Conservation (phyloP, 2,329 filamentous ascomycete species). For the Xylariomycetidae sp. region DNA sequence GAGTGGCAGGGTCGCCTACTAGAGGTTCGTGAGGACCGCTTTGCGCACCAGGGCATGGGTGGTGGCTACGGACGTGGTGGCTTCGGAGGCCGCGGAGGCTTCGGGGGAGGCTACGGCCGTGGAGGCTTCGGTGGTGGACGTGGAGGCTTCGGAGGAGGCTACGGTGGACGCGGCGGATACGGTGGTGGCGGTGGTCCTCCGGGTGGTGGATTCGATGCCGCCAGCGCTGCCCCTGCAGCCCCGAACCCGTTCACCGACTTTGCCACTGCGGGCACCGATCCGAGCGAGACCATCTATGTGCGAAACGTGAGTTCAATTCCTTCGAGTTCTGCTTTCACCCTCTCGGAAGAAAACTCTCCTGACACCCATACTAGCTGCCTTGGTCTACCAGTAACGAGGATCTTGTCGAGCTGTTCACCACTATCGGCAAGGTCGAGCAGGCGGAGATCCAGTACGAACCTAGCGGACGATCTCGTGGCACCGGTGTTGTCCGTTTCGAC, state of each 20-base stretch:
- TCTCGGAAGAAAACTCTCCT: constrained; percentile 7
- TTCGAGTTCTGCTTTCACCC: background rate
- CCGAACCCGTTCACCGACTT: constrained; percentile 94
- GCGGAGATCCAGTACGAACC: constrained; percentile 99
- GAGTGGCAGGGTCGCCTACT: constrained; percentile 94
- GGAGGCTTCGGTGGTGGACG: constrained; percentile 44
- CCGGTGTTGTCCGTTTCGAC: constrained; percentile 94
- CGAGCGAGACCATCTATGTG: constrained; percentile 82
- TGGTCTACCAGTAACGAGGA: constrained; percentile 99
- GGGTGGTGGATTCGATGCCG: constrained; percentile 28
- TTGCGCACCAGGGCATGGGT: constrained; percentile 59
- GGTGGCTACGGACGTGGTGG: constrained; percentile 51
- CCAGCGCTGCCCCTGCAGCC: constrained; percentile 40
- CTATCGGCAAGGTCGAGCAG: constrained; percentile 95
- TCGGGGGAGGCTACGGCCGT: constrained; percentile 35
- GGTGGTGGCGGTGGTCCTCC: constrained; percentile 32
- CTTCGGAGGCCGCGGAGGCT: constrained; percentile 37
- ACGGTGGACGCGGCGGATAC: constrained; percentile 37
- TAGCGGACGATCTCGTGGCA: constrained; percentile 89
- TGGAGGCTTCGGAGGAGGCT: constrained; percentile 40
- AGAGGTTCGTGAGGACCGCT: constrained; percentile 94
- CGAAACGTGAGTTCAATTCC: constrained; percentile 72
- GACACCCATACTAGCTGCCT: constrained; percentile 59
- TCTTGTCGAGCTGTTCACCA: constrained; percentile 90
- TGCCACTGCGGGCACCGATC: constrained; percentile 80